Evolutionary conservation across 768 basidiomycete genomes (phyloP), one percentile per base, ranked within the genome.

Genomic region (Termitomyces sp.): DNA sequence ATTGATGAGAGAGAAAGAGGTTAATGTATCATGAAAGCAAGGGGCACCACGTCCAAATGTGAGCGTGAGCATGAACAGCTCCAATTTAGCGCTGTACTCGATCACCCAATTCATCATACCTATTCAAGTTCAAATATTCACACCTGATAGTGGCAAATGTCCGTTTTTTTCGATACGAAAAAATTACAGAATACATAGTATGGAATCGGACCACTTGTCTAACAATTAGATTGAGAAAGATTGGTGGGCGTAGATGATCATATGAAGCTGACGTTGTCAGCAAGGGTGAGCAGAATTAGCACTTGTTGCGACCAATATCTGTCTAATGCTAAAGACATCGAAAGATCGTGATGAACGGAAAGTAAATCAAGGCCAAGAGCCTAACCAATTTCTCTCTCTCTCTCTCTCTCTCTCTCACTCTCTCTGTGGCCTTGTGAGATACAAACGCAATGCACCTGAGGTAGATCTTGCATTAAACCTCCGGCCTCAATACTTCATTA

Each of bases 1-100:
- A 25, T 17, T 41, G 46, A 32, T 39, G 37, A 55, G 21, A 52
- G 61, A 12, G 28, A 39, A 59, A 45, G 45, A 40, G 42, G 27
- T 42, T 32, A 44, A 16, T 21, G 35, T n/a, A 55, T 46, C 27
- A 21, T 40, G 54, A 5, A 35, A 23, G 17, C 30, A 44, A 53
- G 21, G 3, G 30, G 17, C 41, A 17, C 28, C 37, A 40, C 40
- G 11, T 37, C 35, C 17, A 7, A 37, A 21, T n/a, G 9, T 21
- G 44, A 27, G 19, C 17, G 19, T 23, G 48, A 35, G 7, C 27
- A 39, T 11, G 47, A 17, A 28, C 40, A 42, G 30, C 46, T 34
- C 7, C 7, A 30, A 50, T 39, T 50, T 50, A 27, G 49, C 25
- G 14, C 35, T 10, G 25, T 35, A 14, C 23, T 21, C n/a, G 23